Base-by-base conservation (phyloP, 768 basidiomycete genomes). In the Russula sp. region DNA sequence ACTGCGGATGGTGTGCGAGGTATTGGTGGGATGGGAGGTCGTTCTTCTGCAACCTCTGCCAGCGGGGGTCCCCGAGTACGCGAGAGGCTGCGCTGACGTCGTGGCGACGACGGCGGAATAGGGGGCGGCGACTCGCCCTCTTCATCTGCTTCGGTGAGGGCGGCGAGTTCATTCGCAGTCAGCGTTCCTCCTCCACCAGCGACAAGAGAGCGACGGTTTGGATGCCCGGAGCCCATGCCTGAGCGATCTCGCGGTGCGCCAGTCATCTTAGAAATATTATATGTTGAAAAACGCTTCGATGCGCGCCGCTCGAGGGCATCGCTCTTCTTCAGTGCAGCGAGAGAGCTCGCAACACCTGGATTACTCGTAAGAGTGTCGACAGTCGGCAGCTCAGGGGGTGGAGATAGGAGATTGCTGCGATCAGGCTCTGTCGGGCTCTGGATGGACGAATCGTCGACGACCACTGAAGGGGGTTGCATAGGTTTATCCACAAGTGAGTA, bases 201-300 rank as follows among this genome's bases (percentile, higher is more conserved):
- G 37, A 85, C 85, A 68, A 90, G 74, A 27, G 87, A 89, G 47
- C 85, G 81, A 44, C 89, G 78, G 73, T 89, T 88, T 18, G 83
- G 71, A 57, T 82, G 78, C 20, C 72, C 72, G 35, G 79, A 59
- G n/a, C 69, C 70, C 10, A 58, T 54, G 35, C 67, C 78, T 10
- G 70, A 66, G 59, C 75, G 59, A 57, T 81, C 55, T 16, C 83
- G 79, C 31, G 83, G 76, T 20, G 80, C 77, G 16, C 87, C 85
- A 3, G 92, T 87, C 88, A 98, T 95, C 76, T 95, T 95, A 52
- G 89, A 86, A 69, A 98, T 89, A 66, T 94, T 91, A 72, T 96
- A 98, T 1, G 87, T 87, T 48, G 94, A 97, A 76, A 94, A 98
- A 0, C 97, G 89, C 72, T 98, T 98, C 22, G 91, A 94, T 18